phyloP scores from a whole-genome alignment of 305 asterid species.

The Lippia alba region DNA sequence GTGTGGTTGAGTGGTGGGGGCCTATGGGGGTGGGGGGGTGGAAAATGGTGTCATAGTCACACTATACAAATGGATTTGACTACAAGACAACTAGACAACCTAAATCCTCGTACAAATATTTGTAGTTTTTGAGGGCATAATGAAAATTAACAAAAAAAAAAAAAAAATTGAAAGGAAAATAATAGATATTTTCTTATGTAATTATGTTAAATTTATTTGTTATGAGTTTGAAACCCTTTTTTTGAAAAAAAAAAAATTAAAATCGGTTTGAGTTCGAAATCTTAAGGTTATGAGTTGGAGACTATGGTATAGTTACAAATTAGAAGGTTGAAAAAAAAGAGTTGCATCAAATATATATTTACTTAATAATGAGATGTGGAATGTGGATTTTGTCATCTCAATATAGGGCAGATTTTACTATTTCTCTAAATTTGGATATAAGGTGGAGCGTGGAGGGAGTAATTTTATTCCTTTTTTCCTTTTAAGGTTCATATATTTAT shows the following conservation, averaged over 20 bases:
- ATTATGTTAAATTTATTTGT: neutral
- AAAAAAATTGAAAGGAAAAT: neutral
- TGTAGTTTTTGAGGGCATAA: conserved; percentile 1
- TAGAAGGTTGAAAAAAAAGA: too few relatives aligned
- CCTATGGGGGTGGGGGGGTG: conserved; percentile 4
- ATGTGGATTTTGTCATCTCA: neutral
- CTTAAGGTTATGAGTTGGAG: too few relatives aligned
- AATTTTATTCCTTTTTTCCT: too few relatives aligned
- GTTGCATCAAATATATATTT: neutral
- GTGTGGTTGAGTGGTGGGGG: conserved; percentile 38
- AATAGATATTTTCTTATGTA: too few relatives aligned
- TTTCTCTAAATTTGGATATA: too few relatives aligned
- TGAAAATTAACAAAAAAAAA: neutral
- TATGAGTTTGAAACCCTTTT: neutral
- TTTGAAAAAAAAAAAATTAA: too few relatives aligned
- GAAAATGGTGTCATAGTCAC: conserved; percentile 32
- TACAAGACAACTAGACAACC: conserved; percentile 38
- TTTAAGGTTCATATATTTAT: too few relatives aligned
- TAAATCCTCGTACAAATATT: conserved; percentile 40
- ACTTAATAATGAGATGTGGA: neutral
- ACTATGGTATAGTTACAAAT: neutral
- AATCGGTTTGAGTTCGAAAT: too few relatives aligned
- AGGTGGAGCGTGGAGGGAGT: too few relatives aligned
- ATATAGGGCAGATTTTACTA: too few relatives aligned
- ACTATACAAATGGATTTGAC: conserved; percentile 45